A percentile compares a stretch with the other conserved stretches of the same genome.
phyloP scores from a whole-genome alignment of 2,329 filamentous ascomycete species.

The Arachnomyces sp. region DNA sequence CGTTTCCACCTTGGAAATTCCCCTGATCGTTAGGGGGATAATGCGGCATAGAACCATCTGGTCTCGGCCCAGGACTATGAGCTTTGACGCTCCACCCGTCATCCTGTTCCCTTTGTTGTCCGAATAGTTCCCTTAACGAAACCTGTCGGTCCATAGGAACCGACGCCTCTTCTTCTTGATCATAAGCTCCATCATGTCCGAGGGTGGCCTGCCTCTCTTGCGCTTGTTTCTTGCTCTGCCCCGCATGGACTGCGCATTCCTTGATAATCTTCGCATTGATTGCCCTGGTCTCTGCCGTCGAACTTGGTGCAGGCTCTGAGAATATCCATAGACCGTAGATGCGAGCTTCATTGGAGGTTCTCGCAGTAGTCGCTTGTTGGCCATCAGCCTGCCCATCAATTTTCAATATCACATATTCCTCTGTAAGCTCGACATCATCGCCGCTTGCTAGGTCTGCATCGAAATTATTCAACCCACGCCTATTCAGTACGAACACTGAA shows the following conservation, averaged over 20 bases:
- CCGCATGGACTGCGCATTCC: conserved; percentile 46
- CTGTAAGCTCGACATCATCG: conserved; percentile 56
- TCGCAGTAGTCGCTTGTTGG: conserved; percentile 7
- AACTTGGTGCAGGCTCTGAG: conserved; percentile 48
- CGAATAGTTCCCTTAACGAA: conserved; percentile 46
- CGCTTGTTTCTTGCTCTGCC: conserved; percentile 39
- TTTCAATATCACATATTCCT: conserved; percentile 54
- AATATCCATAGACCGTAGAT: conserved; percentile 59
- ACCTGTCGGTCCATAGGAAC: conserved; percentile 46
- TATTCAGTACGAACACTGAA: conserved; percentile 62
- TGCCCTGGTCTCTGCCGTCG: conserved; percentile 44
- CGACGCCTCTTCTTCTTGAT: conserved; percentile 27
- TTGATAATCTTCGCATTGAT: conserved; percentile 48
- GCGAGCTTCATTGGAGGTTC: conserved; percentile 17
- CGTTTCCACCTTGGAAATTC: background rate
- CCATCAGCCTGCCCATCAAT: conserved; percentile 28
- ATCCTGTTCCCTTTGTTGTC: conserved; percentile 46
- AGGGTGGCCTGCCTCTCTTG: conserved; percentile 30
- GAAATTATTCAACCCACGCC: conserved; percentile 62
- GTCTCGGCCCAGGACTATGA: conserved; percentile 28
- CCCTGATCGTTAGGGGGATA: background rate
- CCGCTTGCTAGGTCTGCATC: conserved; percentile 52
- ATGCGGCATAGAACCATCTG: conserved; percentile 11
- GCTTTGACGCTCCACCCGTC: conserved; percentile 43
- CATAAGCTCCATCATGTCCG: conserved; percentile 20